Conservation (phyloP, 495 filamentous ascomycete genomes). For the Daldinia childiae region DNA sequence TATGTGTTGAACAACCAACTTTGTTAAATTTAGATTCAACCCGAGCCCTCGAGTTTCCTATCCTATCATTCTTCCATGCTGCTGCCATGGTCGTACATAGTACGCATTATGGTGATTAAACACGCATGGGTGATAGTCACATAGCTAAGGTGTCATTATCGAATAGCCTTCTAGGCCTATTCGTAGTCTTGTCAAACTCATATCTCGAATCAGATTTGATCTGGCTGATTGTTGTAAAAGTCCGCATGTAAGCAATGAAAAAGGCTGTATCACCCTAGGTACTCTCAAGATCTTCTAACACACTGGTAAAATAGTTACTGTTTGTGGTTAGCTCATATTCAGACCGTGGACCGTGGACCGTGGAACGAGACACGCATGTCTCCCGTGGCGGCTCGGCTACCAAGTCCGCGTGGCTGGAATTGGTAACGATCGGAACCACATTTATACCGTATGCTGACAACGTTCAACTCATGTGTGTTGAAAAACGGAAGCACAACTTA, state of each 20-base stretch:
- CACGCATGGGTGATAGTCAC: not conserved
- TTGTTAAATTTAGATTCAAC: not conserved
- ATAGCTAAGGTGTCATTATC: not conserved
- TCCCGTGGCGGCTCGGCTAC: slow-evolving; percentile 40
- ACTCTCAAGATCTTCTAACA: not conserved
- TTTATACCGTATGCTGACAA: slow-evolving; percentile 28
- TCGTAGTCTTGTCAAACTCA: slow-evolving; percentile 7
- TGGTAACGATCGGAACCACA: slow-evolving; percentile 19
- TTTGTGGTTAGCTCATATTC: slow-evolving; percentile 22
- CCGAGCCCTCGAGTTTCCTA: not conserved
- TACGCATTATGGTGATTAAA: not conserved
- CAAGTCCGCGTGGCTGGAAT: slow-evolving; percentile 27
- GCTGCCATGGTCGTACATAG: not conserved
- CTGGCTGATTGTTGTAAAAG: not conserved
- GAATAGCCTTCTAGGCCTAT: slow-evolving; percentile 3
- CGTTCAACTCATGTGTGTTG: slow-evolving; percentile 2
- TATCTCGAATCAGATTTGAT: slow-evolving; percentile 3
- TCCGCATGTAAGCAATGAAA: slow-evolving; percentile 7
- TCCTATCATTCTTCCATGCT: not conserved
- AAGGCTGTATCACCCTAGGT: not conserved
- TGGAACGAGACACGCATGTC: slow-evolving; percentile 39
- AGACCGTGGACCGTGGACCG: slow-evolving; percentile 20
- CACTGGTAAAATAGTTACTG: slow-evolving; percentile 13
- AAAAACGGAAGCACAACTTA: slow-evolving; percentile 8
- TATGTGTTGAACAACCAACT: slow-evolving; percentile 1